Base-by-base conservation (phyloP, 192 early-diverging fungal genomes). In the Paraglomus brasilianum region DNA sequence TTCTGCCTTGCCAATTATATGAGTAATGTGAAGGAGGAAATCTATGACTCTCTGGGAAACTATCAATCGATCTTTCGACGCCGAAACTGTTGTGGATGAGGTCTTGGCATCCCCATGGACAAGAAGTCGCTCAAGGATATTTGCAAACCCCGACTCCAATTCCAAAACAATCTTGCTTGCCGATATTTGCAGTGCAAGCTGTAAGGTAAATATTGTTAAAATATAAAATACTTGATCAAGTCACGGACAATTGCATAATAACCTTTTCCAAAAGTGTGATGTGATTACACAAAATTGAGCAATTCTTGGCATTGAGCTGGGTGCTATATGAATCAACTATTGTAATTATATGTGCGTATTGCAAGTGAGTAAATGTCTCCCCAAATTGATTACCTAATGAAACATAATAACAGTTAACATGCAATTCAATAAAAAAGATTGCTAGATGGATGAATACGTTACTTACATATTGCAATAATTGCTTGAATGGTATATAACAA, bases 281-380 rank as follows among this genome's bases (percentile, higher is more conserved):
- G 38, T 80, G 53, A 53, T 63, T 74, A 17, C 65, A 58, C 15
- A 77, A 44, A 8, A 72, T 73, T n/a, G 59, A 77, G 46, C 70
- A 75, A 10, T 76, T 78, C 11, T 74, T 69, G 0, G 56, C 44
- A 0, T 73, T 76, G 13, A 74, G 66, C 8, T 21, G 65, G 8
- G 58, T 65, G 0, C 56, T 53, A 19, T 70, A 39, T 8, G 71
- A 77, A 19, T 83, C 78, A 14, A 86, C 71, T 22, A 82, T 8
- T 14, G 78, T 67, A 43, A 84, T 81, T 30, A 84, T 77, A 55
- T 86, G 81, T 0, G 76, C 70, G 43, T 81, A 81, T 50, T 86
- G 85, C 8, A 86, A 72, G 5, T 81, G 51, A 0, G 80, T 80
- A 74, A 86, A 86, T 1, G 85, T 84, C n/a, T 78, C 80, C 14